These are phyloP conservation scores for Dendrobium catenatum DNA, from an alignment of 106 monocot genomes.

Conservation along the genomic window DNA sequence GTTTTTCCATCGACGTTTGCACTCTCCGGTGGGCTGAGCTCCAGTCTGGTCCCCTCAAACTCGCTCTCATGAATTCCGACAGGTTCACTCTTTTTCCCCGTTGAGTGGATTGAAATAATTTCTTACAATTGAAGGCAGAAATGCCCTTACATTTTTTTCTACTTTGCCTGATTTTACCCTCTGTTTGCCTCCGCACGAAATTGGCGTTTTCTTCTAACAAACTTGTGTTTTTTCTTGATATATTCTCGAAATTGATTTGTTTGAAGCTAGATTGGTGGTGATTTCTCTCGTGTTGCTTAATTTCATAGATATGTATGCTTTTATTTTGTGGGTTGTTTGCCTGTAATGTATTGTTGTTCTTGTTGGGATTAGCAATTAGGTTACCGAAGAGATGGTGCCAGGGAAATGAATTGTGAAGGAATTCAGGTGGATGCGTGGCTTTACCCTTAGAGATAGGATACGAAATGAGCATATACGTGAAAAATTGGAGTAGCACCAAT, in stretches of 20 bases:
- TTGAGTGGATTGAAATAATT: neutral
- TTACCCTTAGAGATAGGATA: no score
- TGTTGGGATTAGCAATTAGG: no score
- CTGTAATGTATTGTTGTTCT: no score
- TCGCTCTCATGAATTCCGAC: conserved; percentile 74
- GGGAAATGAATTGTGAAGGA: no score
- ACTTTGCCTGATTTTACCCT: neutral
- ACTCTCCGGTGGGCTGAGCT: conserved; percentile 93
- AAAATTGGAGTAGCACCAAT: no score
- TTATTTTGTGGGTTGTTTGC: no score
- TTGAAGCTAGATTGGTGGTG: neutral
- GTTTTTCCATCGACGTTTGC: conserved; percentile 69
- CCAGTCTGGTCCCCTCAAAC: conserved; percentile 72
- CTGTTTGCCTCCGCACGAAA: neutral
- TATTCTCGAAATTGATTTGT: neutral
- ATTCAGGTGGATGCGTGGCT: no score
- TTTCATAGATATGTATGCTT: neutral
- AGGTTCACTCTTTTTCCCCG: neutral
- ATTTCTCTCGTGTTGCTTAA: neutral
- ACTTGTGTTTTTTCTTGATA: neutral
- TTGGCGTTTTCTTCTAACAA: neutral
- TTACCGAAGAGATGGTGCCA: no score
- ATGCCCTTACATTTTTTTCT: neutral
- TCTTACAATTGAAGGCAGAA: neutral
- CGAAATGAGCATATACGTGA: no score